Percentiles rank a stretch among this genome's conserved stretches.
These are phyloP conservation scores for Trypanosoma theileri DNA, from an alignment of 208 protist genomes.

Conservation along the genomic window DNA sequence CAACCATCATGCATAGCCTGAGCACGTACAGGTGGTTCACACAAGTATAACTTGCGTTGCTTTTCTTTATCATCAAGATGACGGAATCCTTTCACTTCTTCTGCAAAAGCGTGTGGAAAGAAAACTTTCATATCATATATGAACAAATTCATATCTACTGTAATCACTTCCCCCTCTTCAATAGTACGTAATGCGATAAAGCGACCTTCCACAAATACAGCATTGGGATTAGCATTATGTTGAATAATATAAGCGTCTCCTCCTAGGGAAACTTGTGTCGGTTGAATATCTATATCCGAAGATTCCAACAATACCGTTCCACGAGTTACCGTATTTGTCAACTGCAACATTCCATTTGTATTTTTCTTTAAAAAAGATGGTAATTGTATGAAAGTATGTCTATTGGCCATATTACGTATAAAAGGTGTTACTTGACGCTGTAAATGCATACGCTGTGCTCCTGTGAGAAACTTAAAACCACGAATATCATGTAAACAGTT, in stretches of 20 bases:
- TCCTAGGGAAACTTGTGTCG: constrained; percentile 58
- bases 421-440: constrained; percentile 50
- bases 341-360: constrained; percentile 36
- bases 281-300: constrained; percentile 69
- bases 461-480: constrained; percentile 79
- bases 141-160: constrained; percentile 87
- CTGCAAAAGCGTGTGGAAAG: constrained; percentile 50
- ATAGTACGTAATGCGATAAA: constrained; percentile 54
- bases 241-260: constrained; percentile 46
- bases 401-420: constrained; percentile 50
- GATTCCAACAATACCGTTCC: constrained; percentile 67
- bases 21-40: constrained; percentile 77
- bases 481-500: constrained; percentile 68
- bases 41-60: constrained; percentile 71
- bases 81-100: constrained; percentile 69
- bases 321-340: constrained; percentile 30
- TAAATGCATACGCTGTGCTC: constrained; percentile 40
- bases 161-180: constrained; percentile 38
- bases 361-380: constrained; percentile 35
- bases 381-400: constrained; percentile 44
- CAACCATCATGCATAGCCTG: constrained; percentile 84
- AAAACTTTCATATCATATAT: constrained; percentile 81
- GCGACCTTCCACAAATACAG: constrained; percentile 75
- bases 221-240: constrained; percentile 57
- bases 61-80: constrained; percentile 63